These are phyloP conservation scores for Ganoderma resinaceum DNA, from an alignment of 1,284 basidiomycete genomes.

Conservation along the genomic window DNA sequence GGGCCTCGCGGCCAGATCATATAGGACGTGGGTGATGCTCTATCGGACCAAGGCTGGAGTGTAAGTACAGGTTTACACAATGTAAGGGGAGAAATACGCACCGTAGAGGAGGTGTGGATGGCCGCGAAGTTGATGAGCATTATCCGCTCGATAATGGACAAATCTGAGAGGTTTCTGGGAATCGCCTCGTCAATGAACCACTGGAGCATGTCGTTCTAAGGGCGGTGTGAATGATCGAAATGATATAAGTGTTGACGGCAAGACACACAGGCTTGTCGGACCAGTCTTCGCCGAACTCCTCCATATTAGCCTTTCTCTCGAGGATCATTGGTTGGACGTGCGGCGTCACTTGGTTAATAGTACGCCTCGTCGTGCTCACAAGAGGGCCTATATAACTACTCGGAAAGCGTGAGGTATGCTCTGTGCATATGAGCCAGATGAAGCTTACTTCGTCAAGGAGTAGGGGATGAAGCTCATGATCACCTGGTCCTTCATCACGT, in stretches of 20 bases:
- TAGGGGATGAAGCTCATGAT: slow-evolving; percentile 36
- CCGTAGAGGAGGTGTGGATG: slow-evolving; percentile 42
- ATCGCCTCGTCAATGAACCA: slow-evolving; percentile 39
- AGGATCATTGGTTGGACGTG: neutral
- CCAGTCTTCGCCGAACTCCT: slow-evolving; percentile 14
- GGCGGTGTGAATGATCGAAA: neutral
- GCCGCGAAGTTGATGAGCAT: slow-evolving; percentile 41
- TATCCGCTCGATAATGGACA: slow-evolving; percentile 33
- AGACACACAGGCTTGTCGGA: slow-evolving; percentile 15
- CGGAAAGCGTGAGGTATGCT: neutral
- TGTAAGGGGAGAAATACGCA: slow-evolving; percentile 14
- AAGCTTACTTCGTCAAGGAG: slow-evolving; percentile 39
- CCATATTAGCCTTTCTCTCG: slow-evolving; percentile 6
- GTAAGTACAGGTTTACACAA: neutral
- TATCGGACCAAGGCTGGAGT: slow-evolving; percentile 18
- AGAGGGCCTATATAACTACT: neutral
- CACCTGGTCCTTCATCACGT: slow-evolving; percentile 9
- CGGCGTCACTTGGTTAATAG: neutral
- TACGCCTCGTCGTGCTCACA: neutral
- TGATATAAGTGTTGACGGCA: neutral
- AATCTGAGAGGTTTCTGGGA: slow-evolving; percentile 20
- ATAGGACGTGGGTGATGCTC: slow-evolving; percentile 48
- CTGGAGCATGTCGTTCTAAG: slow-evolving; percentile 36
- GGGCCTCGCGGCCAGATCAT: slow-evolving; percentile 47
- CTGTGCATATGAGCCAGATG: neutral